phyloP scores from a whole-genome alignment of 2,329 filamentous ascomycete species.

The Penicillium concentricum region DNA sequence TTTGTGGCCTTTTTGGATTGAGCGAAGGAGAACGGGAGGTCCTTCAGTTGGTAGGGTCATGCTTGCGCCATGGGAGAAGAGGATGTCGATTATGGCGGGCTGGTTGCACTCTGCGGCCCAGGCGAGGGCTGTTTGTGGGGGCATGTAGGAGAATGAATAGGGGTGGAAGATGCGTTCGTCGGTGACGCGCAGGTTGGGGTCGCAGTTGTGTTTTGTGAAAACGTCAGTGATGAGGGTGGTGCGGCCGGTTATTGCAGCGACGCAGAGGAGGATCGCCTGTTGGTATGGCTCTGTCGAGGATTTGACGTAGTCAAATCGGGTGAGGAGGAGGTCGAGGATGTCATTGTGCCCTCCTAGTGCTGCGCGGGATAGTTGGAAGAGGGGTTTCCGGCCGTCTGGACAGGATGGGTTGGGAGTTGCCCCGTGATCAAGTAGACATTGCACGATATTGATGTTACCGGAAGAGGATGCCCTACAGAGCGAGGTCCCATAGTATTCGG shows the following conservation, averaged over 20 bases:
- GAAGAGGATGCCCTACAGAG: background rate
- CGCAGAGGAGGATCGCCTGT: background rate
- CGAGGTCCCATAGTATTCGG: background rate
- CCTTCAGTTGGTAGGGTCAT: background rate
- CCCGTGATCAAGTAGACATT: background rate
- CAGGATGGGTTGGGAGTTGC: background rate
- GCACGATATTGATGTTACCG: background rate
- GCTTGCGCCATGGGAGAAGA: background rate
- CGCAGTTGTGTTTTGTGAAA: background rate
- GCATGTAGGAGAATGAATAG: fast-evolving
- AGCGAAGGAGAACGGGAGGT: background rate
- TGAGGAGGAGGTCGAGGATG: background rate
- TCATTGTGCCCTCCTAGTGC: background rate
- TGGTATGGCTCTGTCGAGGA: background rate
- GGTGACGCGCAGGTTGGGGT: background rate
- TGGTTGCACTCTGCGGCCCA: background rate
- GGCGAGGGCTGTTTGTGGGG: background rate
- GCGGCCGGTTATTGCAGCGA: background rate
- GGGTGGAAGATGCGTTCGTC: background rate
- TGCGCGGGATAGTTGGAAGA: background rate
- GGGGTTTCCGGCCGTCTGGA: background rate
- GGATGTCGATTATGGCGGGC: background rate
- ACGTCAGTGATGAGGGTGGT: background rate
- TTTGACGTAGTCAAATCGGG: too few species aligned
- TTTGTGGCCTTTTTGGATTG: background rate